Evolutionary conservation across 2,329 filamentous ascomycete genomes (phyloP), one percentile per base, ranked within the genome.

Genomic region (Fusarium sp.): DNA sequence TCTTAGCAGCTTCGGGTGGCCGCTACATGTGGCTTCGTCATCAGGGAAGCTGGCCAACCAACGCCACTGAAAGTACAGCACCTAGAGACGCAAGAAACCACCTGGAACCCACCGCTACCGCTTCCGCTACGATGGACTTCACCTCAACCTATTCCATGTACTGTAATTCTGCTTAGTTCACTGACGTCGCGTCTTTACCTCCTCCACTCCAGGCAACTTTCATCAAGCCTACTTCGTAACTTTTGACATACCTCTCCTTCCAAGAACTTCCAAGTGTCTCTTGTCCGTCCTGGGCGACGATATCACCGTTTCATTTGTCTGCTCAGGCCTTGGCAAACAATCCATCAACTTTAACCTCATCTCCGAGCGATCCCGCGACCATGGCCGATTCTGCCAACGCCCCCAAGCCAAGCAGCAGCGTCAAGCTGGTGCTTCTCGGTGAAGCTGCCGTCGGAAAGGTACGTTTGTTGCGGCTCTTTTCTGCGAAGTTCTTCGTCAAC

Each of bases 391-490:
- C 89, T 61, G 75, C 76, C 79, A 89, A 88, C 75, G 85, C 87
- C 79, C 92, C 94, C 67, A 99, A 98, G 86, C 96, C 96, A 69
- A 98, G 94, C 87, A 98, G 94, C 90, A 99, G 96, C 85, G 96
- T 99, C 81, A 99, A 99, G 91, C 92, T 99, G 75, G 96, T 99
- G 72, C 89, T 99, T 79, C 91, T 99, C 62, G 96, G 96, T 74
- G 96, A 99, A 85, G 96, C 96, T 70, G 96, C 96, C 66, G 96
- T 99, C 61, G 96, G 96, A 89, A 99, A 99, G 92, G 96, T 97
- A 85, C 67, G 81, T 24, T 41, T 30, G 20, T 20, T 40, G n/a
- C 52, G 42, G 46, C 25, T 45, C 13, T 51, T 30, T 55, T 16
- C 49, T 51, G 24, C n/a, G 32, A 57, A 48, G 16, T 37, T 30